Evolutionary conservation across 2,329 filamentous ascomycete genomes (phyloP).

Genomic region (Paraphaeosphaeria minitans): DNA sequence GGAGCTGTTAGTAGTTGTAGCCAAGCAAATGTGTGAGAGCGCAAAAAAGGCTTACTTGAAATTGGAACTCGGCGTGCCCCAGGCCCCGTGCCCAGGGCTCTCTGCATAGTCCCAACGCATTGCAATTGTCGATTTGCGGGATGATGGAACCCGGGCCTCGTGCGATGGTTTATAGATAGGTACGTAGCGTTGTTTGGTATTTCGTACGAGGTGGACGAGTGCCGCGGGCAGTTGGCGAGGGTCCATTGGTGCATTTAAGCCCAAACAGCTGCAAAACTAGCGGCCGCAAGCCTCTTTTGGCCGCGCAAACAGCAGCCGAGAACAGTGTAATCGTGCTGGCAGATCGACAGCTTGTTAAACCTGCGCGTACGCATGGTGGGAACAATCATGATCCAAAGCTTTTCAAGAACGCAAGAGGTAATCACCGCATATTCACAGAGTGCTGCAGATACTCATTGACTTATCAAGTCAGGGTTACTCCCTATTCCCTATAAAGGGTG

Average conservation of each 20-base stretch:
- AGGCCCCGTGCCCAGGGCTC: conserved; percentile 16
- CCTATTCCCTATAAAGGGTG: no score
- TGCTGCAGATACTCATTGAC: no score
- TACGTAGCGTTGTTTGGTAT: neutral
- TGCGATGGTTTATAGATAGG: neutral
- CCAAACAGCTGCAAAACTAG: neutral
- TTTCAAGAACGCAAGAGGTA: no score
- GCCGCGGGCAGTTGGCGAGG: neutral
- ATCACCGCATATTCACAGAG: no score
- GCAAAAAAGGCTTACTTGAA: conserved; percentile 4
- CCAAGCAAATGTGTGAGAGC: neutral
- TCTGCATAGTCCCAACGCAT: conserved; percentile 17
- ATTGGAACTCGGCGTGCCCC: conserved; percentile 14
- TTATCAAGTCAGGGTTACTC: no score
- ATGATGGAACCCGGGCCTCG: neutral
- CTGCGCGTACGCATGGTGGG: no score
- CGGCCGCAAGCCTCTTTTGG: neutral
- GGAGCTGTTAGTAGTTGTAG: conserved; percentile 16
- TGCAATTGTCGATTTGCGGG: neutral
- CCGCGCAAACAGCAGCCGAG: neutral
- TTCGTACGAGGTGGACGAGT: neutral
- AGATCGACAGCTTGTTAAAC: conserved; percentile 20
- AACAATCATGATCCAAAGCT: no score
- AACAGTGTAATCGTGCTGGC: conserved; percentile 16
- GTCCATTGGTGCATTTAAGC: neutral